Percentiles rank a stretch among this genome's conserved stretches.
Evolutionary conservation across 345 rosid species (phyloP).

Genomic region (Gossypium australe): DNA sequence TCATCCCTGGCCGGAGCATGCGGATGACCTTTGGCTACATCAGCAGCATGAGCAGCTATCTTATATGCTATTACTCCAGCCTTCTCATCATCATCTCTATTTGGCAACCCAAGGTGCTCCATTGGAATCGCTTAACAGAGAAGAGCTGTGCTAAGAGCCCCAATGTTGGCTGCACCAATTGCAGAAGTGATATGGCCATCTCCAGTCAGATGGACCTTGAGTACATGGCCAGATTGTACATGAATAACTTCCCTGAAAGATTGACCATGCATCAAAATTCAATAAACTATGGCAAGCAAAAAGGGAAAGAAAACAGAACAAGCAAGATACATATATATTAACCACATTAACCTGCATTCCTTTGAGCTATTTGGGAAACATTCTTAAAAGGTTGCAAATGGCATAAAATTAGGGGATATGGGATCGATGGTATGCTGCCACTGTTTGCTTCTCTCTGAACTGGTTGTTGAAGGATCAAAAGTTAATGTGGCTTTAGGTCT

Average conservation of each 20-base stretch:
- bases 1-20: slow-evolving; percentile 96
- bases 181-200: slow-evolving; percentile 97
- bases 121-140: slow-evolving; percentile 95
- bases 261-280: slow-evolving; percentile 14
- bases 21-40: slow-evolving; percentile 92
- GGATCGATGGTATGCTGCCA: slow-evolving; percentile 78
- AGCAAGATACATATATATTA: not conserved
- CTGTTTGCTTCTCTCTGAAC: slow-evolving; percentile 44
- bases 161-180: slow-evolving; percentile 95
- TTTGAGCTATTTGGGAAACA: slow-evolving; percentile 94
- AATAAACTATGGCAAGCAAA: not conserved
- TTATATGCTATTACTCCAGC: slow-evolving; percentile 95
- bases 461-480: slow-evolving; percentile 58
- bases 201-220: slow-evolving; percentile 78
- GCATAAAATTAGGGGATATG: slow-evolving; percentile 74
- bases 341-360: slow-evolving; percentile 44
- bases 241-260: slow-evolving; percentile 64
- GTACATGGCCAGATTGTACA: slow-evolving; percentile 74
- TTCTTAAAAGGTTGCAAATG: slow-evolving; percentile 78
- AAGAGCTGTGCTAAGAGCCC: slow-evolving; percentile 96
- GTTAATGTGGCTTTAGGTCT: slow-evolving; percentile 62
- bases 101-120: slow-evolving; percentile 96
- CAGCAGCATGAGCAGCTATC: slow-evolving; percentile 97
- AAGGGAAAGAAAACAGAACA: slow-evolving; percentile 4
- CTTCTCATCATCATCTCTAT: slow-evolving; percentile 83